Percentiles rank a stretch among this genome's conserved stretches.
phyloP scores from a whole-genome alignment of 345 rosid species.

The Lepidium didymum region DNA sequence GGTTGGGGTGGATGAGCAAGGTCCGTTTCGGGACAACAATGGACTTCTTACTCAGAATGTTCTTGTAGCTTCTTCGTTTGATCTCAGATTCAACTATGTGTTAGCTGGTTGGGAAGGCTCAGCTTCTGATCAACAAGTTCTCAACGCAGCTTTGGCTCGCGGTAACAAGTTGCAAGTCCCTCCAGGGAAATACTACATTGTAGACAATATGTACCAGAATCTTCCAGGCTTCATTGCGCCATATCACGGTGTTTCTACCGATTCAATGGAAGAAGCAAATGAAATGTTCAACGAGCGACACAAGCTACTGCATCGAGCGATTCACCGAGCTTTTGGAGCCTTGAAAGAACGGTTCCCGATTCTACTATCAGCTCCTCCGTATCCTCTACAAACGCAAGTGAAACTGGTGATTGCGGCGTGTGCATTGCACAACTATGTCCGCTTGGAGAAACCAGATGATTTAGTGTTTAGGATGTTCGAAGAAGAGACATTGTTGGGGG shows the following conservation, averaged over 20 bases:
- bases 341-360: slow-evolving; percentile 83
- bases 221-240: slow-evolving; percentile 80
- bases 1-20: slow-evolving; percentile 94
- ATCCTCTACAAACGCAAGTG: slow-evolving; percentile 81
- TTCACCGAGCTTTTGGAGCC: slow-evolving; percentile 51
- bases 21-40: slow-evolving; percentile 66
- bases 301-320: slow-evolving; percentile 40
- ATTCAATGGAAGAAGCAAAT: slow-evolving; percentile 41
- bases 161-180: slow-evolving; percentile 62
- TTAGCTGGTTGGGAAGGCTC: slow-evolving; percentile 99
- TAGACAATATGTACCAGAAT: slow-evolving; percentile 53
- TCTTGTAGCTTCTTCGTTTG: slow-evolving; percentile 74
- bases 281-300: slow-evolving; percentile 80
- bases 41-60: slow-evolving; percentile 81
- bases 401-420: slow-evolving; percentile 81
- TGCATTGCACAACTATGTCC: slow-evolving; percentile 74
- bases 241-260: slow-evolving; percentile 40
- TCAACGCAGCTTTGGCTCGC: slow-evolving; percentile 71
- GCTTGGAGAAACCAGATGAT: slow-evolving; percentile 72
- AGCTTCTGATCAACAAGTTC: slow-evolving; percentile 70
- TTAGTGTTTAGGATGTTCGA: slow-evolving; percentile 50
- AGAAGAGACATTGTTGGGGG: slow-evolving; percentile 18
- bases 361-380: slow-evolving; percentile 76
- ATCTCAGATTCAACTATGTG: slow-evolving; percentile 76
- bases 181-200: slow-evolving; percentile 79